Percentiles rank a stretch among this genome's conserved stretches.
Evolutionary conservation across 2,329 filamentous ascomycete species (phyloP).

Genomic region (Aureobasidium sp.): DNA sequence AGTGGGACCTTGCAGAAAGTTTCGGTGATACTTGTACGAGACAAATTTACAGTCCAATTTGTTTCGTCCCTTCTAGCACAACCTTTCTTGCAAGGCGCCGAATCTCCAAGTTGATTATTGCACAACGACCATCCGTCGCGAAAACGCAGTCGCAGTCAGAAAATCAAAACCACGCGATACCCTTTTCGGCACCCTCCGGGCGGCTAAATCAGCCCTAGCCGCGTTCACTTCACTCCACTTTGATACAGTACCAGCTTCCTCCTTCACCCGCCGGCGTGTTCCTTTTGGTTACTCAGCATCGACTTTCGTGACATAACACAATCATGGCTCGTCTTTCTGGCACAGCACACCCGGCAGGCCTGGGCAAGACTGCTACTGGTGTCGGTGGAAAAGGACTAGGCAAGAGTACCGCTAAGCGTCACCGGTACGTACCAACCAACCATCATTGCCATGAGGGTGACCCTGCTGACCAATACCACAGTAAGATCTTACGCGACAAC

Average conservation of each 20-base stretch:
- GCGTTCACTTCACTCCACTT: neutral
- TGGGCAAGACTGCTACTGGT: neutral
- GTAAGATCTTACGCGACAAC: slow-evolving; percentile 17
- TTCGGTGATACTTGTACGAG: too few species aligned
- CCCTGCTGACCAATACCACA: neutral
- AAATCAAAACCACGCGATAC: neutral
- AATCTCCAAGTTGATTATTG: neutral
- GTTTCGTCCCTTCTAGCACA: neutral
- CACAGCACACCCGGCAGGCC: neutral
- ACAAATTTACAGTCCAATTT: neutral
- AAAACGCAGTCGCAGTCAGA: slow-evolving; percentile 5
- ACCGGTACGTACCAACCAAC: neutral
- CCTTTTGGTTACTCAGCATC: neutral
- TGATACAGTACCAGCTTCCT: neutral
- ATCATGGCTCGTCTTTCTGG: neutral
- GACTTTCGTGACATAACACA: neutral
- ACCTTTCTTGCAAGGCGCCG: neutral
- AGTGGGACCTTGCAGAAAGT: neutral
- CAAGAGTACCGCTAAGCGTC: neutral
- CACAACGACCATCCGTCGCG: neutral
- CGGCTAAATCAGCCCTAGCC: slow-evolving; percentile 10
- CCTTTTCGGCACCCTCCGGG: neutral
- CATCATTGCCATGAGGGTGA: neutral
- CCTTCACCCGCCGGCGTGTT: neutral
- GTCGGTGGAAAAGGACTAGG: slow-evolving; percentile 6